Conservation (phyloP, 148 eudicot genomes). For the Oxyria digyna region DNA sequence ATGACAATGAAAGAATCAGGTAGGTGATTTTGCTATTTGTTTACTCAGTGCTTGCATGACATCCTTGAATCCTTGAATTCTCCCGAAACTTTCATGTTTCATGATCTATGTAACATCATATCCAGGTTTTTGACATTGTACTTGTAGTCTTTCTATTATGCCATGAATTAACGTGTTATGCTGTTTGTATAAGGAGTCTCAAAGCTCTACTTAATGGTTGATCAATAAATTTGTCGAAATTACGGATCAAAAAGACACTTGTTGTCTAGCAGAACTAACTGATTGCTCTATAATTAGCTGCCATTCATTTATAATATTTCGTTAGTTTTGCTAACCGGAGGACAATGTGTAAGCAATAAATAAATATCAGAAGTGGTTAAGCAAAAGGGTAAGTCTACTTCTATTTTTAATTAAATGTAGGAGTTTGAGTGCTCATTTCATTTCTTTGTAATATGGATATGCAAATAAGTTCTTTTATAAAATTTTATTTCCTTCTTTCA, state of each 20-base stretch:
- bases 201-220: too few relatives aligned
- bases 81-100: too few relatives aligned
- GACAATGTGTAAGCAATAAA: neutral
- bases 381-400: too few relatives aligned
- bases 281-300: neutral
- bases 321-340: too few relatives aligned
- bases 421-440: neutral
- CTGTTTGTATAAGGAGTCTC: neutral
- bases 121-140: neutral
- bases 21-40: slow-evolving; percentile 9
- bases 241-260: neutral
- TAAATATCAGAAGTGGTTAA: neutral
- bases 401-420: neutral
- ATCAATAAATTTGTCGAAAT: too few relatives aligned
- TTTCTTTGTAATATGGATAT: too few relatives aligned
- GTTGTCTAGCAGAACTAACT: neutral
- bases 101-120: too few relatives aligned
- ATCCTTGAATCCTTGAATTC: neutral
- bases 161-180: neutral
- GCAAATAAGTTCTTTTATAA: too few relatives aligned
- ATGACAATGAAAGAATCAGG: slow-evolving; percentile 84
- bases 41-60: neutral
- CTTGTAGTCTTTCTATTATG: neutral
- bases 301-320: neutral
- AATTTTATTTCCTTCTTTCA: neutral